These are phyloP conservation scores for Cryoendolithus antarcticus DNA, from an alignment of 2,329 filamentous ascomycete species.

Conservation along the genomic window DNA sequence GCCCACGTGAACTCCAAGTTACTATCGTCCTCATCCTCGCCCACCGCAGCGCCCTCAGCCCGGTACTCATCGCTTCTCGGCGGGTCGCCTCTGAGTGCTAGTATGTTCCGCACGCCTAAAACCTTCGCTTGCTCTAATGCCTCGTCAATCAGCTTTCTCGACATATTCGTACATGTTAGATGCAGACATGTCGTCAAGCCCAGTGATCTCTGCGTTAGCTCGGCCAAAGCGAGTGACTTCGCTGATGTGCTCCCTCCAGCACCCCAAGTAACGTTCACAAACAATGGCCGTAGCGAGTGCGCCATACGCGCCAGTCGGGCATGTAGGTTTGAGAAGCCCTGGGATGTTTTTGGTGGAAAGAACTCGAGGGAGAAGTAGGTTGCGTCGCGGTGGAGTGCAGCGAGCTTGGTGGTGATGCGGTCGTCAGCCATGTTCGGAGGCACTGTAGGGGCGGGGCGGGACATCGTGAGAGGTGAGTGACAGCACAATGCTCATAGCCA, in stretches of 20 bases:
- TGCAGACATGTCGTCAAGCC: constrained; percentile 91
- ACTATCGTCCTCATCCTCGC: constrained; percentile 47
- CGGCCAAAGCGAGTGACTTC: constrained; percentile 87
- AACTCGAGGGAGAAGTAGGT: constrained; percentile 96
- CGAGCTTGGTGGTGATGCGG: constrained; percentile 81
- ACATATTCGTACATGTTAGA: constrained; percentile 97
- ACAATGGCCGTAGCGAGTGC: constrained; percentile 75
- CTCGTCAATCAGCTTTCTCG: constrained; percentile 68
- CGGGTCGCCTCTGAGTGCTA: constrained; percentile 83
- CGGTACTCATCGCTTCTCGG: constrained; percentile 81
- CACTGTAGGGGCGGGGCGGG: too few relatives aligned
- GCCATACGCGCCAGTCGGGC: constrained; percentile 92
- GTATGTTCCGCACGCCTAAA: constrained; percentile 82
- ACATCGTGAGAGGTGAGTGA: too few relatives aligned
- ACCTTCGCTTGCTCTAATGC: constrained; percentile 83
- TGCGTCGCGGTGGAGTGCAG: constrained; percentile 67
- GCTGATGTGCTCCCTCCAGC: constrained; percentile 83
- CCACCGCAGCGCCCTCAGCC: constrained; percentile 40
- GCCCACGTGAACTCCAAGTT: constrained; percentile 80
- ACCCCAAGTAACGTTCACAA: constrained; percentile 97
- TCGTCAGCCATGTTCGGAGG: not conserved
- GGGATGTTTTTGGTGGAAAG: constrained; percentile 94
- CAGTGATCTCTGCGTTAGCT: constrained; percentile 85
- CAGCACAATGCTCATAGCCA: too few relatives aligned
- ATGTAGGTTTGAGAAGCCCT: constrained; percentile 89